Evolutionary conservation across 768 basidiomycete species (phyloP).

Genomic region (Collybia nuda): DNA sequence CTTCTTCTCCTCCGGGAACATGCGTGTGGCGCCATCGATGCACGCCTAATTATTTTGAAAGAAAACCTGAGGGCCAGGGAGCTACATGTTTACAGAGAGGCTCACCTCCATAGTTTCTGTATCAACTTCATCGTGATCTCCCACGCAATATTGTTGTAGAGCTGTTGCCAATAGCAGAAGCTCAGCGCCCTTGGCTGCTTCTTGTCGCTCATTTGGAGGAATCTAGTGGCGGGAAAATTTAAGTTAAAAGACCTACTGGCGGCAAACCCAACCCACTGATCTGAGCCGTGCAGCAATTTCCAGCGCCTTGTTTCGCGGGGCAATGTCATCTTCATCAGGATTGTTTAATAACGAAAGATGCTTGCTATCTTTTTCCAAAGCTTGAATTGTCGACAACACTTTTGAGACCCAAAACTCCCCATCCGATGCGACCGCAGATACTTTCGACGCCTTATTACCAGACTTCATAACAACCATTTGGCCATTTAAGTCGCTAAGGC

Average conservation of each 20-base stretch:
- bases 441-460: constrained; percentile 53
- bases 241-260: neutral
- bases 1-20: constrained; percentile 43
- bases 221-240: constrained; percentile 19
- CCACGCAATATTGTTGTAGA: constrained; percentile 70
- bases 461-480: constrained; percentile 52
- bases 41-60: constrained; percentile 44
- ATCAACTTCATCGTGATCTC: constrained; percentile 50
- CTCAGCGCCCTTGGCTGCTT: constrained; percentile 66
- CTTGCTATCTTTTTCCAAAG: constrained; percentile 66
- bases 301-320: constrained; percentile 44
- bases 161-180: constrained; percentile 70
- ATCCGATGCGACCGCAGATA: constrained; percentile 62
- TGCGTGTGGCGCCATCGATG: constrained; percentile 54
- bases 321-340: constrained; percentile 53
- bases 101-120: constrained; percentile 63
- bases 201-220: constrained; percentile 40
- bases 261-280: constrained; percentile 32
- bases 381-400: constrained; percentile 53
- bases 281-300: constrained; percentile 40
- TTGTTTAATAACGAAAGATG: constrained; percentile 57
- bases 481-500: constrained; percentile 71
- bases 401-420: constrained; percentile 81
- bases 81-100: neutral
- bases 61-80: constrained; percentile 1